Evolutionary conservation across 306 rosid species (phyloP).

Genomic region (Gastrolobium villosum): DNA sequence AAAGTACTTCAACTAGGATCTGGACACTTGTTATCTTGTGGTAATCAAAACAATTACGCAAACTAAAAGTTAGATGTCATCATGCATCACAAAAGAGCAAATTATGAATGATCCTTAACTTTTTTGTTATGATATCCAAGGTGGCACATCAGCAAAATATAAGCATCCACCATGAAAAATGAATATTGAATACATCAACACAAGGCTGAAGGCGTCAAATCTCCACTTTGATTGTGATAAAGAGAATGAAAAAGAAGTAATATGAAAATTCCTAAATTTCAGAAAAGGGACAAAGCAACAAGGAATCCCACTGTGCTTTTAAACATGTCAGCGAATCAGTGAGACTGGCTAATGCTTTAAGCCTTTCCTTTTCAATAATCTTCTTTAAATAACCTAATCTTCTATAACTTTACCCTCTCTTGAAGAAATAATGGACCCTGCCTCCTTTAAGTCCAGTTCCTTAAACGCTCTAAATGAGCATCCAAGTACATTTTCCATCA

Average conservation of each 20-base stretch:
- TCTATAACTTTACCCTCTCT: constrained; percentile 49
- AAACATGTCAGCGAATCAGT: constrained; percentile 48
- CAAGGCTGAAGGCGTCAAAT: constrained; percentile 37
- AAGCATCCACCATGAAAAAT: constrained; percentile 36
- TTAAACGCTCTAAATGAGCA: constrained; percentile 31
- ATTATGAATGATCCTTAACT: constrained; percentile 26
- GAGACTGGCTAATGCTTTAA: constrained; percentile 47
- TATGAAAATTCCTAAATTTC: constrained; percentile 50
- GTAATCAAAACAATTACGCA: constrained; percentile 17
- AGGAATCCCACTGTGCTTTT: constrained; percentile 52
- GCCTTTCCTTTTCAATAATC: constrained; percentile 41
- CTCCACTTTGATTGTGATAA: constrained; percentile 51
- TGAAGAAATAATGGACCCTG: constrained; percentile 43
- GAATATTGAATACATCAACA: constrained; percentile 7
- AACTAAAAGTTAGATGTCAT: constrained; percentile 17
- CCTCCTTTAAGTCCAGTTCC: constrained; percentile 19
- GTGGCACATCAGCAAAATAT: constrained; percentile 35
- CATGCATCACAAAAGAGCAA: constrained; percentile 35
- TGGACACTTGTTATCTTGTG: constrained; percentile 20
- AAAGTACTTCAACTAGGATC: constrained; percentile 29
- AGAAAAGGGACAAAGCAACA: constrained; percentile 45
- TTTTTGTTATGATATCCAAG: constrained; percentile 9
- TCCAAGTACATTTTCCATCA: constrained; percentile 27
- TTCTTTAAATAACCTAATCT: constrained; percentile 39
- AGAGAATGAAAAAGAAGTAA: constrained; percentile 40